Evolutionary conservation across 768 basidiomycete species (phyloP).

Genomic region (Leccinellum luteum): DNA sequence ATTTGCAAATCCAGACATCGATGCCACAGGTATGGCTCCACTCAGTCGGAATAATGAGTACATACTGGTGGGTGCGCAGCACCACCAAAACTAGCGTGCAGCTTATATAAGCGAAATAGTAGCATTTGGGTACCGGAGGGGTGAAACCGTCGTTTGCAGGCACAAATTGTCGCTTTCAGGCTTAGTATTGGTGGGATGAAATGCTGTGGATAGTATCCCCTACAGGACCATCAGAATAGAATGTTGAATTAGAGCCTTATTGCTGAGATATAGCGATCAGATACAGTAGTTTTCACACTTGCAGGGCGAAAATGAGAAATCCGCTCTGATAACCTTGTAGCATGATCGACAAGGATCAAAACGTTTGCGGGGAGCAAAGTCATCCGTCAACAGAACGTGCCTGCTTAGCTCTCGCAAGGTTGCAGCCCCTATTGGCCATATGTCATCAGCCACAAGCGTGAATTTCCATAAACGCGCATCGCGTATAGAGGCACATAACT

Average conservation of each 20-base stretch:
- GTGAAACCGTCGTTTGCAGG: neutral
- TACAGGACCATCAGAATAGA: neutral
- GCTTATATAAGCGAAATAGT: too few species aligned
- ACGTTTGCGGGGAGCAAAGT: neutral
- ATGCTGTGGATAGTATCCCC: neutral
- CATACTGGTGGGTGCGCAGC: neutral
- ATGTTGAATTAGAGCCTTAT: neutral
- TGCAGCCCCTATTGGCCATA: too few species aligned
- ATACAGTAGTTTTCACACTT: neutral
- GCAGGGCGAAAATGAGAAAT: neutral
- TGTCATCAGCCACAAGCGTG: neutral
- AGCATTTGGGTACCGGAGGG: too few species aligned
- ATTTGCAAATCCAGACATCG: neutral
- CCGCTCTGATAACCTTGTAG: neutral
- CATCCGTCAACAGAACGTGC: neutral
- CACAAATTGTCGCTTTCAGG: neutral
- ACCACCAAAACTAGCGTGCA: too few species aligned
- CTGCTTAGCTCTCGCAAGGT: too few species aligned
- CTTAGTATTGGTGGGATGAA: neutral
- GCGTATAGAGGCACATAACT: neutral
- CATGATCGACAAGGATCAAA: neutral
- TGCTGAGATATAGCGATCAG: neutral
- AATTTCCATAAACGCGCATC: neutral
- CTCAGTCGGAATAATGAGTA: neutral
- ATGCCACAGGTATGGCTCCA: neutral